These are phyloP conservation scores for Colletotrichum lini DNA, from an alignment of 2,329 filamentous ascomycete species.

Conservation along the genomic window DNA sequence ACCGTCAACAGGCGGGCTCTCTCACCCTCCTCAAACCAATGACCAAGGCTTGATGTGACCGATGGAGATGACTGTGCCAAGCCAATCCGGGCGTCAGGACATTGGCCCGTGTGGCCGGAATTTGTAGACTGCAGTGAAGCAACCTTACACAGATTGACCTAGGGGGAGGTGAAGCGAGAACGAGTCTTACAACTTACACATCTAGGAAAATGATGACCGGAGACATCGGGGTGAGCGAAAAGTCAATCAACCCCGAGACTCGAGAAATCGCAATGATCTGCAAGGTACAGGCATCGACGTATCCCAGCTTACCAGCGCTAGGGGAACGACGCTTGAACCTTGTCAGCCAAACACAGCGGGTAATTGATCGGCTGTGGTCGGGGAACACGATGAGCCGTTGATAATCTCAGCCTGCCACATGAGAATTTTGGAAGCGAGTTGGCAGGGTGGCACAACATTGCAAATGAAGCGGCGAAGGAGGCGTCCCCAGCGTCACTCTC, in stretches of 20 bases:
- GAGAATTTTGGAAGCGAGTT: constrained; percentile 16
- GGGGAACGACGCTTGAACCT: constrained; percentile 23
- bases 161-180: not conserved
- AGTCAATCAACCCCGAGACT: constrained; percentile 7
- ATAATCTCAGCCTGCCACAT: constrained; percentile 34
- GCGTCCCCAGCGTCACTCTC: constrained; percentile 7
- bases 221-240: not conserved
- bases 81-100: constrained; percentile 2
- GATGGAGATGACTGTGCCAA: not conserved
- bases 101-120: not conserved
- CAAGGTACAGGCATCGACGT: constrained; percentile 23
- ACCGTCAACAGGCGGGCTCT: not conserved
- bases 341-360: constrained; percentile 19
- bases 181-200: not conserved
- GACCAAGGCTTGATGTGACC: constrained; percentile 3
- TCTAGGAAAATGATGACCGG: not conserved
- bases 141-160: not conserved
- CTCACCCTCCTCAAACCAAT: constrained; percentile 8
- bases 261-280: constrained; percentile 22
- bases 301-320: constrained; percentile 33
- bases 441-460: constrained; percentile 11
- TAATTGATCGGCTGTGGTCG: not conserved
- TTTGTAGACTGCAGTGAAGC: not conserved
- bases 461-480: not conserved
- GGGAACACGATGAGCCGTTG: constrained; percentile 10